Percentiles rank a stretch among this genome's conserved stretches.
Conservation (phyloP, 2,329 filamentous ascomycete species). For the Aureobasidium mangrovei region DNA sequence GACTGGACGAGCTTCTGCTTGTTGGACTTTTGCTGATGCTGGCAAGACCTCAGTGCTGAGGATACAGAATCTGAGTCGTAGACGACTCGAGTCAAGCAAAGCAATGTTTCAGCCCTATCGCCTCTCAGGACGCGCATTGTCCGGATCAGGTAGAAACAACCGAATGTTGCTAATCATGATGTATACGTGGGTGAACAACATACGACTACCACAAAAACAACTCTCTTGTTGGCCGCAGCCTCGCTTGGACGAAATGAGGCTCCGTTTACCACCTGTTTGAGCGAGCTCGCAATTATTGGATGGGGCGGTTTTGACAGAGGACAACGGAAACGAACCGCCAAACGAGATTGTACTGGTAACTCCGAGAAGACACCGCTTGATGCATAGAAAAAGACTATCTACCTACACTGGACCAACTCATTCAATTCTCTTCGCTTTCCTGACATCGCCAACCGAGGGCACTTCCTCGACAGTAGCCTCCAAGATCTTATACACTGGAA, state of each 20-base stretch:
- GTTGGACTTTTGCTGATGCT: too few relatives aligned
- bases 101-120: not conserved
- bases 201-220: not conserved
- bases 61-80: too few relatives aligned
- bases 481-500: constrained; percentile 50
- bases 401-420: not conserved
- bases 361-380: not conserved
- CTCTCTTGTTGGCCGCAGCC: not conserved
- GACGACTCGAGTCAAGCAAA: not conserved
- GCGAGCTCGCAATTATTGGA: too few relatives aligned
- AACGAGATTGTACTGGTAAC: not conserved
- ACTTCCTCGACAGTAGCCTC: constrained; percentile 49
- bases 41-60: too few relatives aligned
- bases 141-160: constrained; percentile 3
- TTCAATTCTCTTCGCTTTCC: constrained; percentile 25
- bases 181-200: not conserved
- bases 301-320: not conserved
- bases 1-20: too few relatives aligned
- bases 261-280: not conserved
- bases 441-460: constrained; percentile 43
- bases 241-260: too few relatives aligned
- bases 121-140: not conserved
- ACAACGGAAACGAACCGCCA: too few relatives aligned
- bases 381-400: not conserved
- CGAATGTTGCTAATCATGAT: not conserved